Percentiles rank a stretch among this genome's conserved stretches.
These are phyloP conservation scores for Thyridium curvatum DNA, from an alignment of 2,329 filamentous ascomycete genomes.

Conservation along the genomic window DNA sequence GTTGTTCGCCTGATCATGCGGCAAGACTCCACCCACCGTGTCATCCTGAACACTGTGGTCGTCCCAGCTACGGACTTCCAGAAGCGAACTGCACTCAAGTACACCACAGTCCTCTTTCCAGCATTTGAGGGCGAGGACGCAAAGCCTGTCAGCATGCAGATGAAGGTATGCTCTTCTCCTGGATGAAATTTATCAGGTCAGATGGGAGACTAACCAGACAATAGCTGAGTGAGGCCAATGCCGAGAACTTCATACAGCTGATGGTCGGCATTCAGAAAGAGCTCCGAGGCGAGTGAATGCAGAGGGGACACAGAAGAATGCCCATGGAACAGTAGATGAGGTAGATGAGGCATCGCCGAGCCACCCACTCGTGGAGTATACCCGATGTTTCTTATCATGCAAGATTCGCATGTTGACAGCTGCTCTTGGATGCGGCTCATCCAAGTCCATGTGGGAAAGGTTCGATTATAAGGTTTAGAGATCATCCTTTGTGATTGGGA, in stretches of 20 bases:
- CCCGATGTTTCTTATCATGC: too few species aligned
- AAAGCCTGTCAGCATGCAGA: conserved; percentile 51
- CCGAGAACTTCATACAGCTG: conserved; percentile 44
- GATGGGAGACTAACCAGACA: neutral
- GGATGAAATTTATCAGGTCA: too few species aligned
- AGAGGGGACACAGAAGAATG: conserved; percentile 14
- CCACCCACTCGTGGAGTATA: too few species aligned
- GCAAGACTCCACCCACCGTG: conserved; percentile 79
- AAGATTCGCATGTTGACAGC: too few species aligned
- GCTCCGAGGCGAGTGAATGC: conserved; percentile 26
- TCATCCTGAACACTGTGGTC: conserved; percentile 80
- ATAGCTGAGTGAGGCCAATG: conserved; percentile 48
- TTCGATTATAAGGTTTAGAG: too few species aligned
- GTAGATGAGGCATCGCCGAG: too few species aligned
- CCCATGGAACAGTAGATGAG: conserved; percentile 1
- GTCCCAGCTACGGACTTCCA: conserved; percentile 75
- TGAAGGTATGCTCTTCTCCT: conserved; percentile 44
- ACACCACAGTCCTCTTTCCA: conserved; percentile 61
- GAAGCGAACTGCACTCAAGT: conserved; percentile 67
- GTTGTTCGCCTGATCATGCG: conserved; percentile 78
- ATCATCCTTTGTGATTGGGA: too few species aligned
- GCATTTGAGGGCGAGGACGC: conserved; percentile 51
- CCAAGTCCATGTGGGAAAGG: too few species aligned
- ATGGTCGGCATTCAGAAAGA: conserved; percentile 44
- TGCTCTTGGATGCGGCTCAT: too few species aligned